phyloP scores from a whole-genome alignment of 1,284 basidiomycete genomes.

The Sanguinoderma infundibulare region DNA sequence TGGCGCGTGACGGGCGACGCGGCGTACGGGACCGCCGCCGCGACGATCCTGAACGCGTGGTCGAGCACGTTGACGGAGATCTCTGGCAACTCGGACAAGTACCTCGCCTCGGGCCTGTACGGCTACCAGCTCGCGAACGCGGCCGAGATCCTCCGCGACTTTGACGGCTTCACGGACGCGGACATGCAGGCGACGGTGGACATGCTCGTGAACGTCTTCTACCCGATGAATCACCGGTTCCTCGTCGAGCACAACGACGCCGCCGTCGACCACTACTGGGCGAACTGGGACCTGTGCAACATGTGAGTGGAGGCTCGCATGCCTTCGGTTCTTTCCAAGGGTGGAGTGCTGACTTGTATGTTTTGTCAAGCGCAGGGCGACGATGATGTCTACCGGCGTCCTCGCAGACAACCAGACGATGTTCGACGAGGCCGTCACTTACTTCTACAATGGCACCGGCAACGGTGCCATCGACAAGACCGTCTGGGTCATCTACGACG shows the following conservation, averaged over 20 bases:
- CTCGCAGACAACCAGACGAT: conserved; percentile 11
- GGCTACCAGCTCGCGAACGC: conserved; percentile 15
- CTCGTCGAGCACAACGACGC: conserved; percentile 8
- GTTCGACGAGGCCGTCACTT: conserved; percentile 8
- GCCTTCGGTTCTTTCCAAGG: background rate
- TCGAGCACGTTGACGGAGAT: conserved; percentile 10
- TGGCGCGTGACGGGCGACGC: conserved; percentile 6
- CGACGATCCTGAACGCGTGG: conserved; percentile 7
- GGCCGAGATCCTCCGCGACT: conserved; percentile 7
- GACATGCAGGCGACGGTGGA: conserved; percentile 3
- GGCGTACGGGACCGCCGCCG: conserved; percentile 1
- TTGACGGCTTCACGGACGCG: conserved; percentile 1
- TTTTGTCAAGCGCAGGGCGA: conserved; percentile 2
- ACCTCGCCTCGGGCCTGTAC: conserved; percentile 10
- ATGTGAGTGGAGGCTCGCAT: background rate
- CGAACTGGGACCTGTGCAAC: conserved; percentile 13
- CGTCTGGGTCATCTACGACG: conserved; percentile 7
- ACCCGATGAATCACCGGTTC: conserved; percentile 13
- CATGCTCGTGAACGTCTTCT: conserved; percentile 11
- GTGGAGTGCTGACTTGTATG: background rate
- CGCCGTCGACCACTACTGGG: conserved; percentile 10
- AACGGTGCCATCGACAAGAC: conserved; percentile 11
- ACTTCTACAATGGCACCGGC: conserved; percentile 7
- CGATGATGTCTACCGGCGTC: conserved; percentile 7
- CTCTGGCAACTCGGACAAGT: conserved; percentile 13